These are phyloP conservation scores for Gymnopilus junonius DNA, from an alignment of 768 basidiomycete genomes.

Conservation along the genomic window DNA sequence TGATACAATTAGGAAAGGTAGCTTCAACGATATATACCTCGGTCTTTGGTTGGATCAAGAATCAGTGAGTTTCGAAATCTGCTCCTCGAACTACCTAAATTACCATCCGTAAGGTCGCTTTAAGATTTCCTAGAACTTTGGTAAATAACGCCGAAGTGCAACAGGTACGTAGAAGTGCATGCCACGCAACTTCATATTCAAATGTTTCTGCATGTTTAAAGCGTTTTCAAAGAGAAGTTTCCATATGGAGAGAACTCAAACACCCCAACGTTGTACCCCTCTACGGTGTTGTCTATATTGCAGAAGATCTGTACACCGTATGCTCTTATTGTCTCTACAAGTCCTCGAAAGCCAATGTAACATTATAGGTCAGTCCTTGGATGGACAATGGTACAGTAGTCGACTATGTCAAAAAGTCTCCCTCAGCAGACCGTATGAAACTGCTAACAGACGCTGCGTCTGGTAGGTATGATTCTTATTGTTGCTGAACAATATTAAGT, in stretches of 20 bases:
- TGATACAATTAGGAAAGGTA: constrained; percentile 36
- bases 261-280: constrained; percentile 44
- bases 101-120: constrained; percentile 36
- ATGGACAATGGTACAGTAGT: constrained; percentile 47
- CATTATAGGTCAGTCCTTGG: constrained; percentile 46
- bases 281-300: constrained; percentile 42
- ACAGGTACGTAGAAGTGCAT: constrained; percentile 27
- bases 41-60: constrained; percentile 50
- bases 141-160: constrained; percentile 37
- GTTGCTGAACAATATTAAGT: not conserved
- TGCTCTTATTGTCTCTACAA: constrained; percentile 5
- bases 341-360: not conserved
- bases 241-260: constrained; percentile 44
- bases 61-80: constrained; percentile 23
- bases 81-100: not conserved
- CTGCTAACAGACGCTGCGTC: constrained; percentile 42
- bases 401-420: constrained; percentile 35
- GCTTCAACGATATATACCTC: constrained; percentile 42
- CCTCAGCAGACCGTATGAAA: constrained; percentile 37
- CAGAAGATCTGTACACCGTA: constrained; percentile 38
- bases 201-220: constrained; percentile 15
- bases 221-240: constrained; percentile 47
- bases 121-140: constrained; percentile 41
- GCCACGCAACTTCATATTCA: not conserved
- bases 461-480: constrained; percentile 26